Base-by-base conservation (phyloP, 306 rosid species). In the Adenanthera pavonina region DNA sequence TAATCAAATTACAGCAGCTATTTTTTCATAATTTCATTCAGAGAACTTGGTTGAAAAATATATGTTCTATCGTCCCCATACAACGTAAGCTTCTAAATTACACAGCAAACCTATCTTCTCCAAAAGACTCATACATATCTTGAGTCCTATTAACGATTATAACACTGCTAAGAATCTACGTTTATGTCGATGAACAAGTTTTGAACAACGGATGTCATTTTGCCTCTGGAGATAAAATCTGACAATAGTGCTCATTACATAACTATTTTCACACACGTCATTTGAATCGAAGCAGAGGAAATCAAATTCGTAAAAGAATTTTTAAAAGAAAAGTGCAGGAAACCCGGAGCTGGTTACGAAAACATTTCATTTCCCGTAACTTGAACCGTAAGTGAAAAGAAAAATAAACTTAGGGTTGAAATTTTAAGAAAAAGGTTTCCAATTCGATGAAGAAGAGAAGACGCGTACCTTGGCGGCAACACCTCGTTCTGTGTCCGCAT, bases 381-480 rank as follows among this genome's bases (percentile, higher is more conserved):
- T 2, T 40, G 10, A 78, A 38, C 8, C n/a, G 68, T 25, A 52
- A 80, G 74, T 16, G 60, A 48, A 79, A 68, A 20, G 7, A 56
- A 76, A 76, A 60, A 43, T 14, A 12, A 56, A 76, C 66, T 8
- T 56, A 82, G 83, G 83, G 74, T 33, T 54, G 75, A 72, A 64
- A 81, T 61, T 59, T 66, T 7, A 35, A 36, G 15, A 68, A 41
- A 67, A 51, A 68, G 72, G 4, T 43, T 54, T 59, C 65, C 65
- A 25, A 25, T 20, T 59, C 25, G 35, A 54, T 8, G 48, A 35
- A 79, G 66, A 59, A 76, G 35, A 44, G 53, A n/a, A 52, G 56
- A 74, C 72, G 35, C 84, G 33, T 82, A 89, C 92, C 90, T 68
- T 76, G 71, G 84, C 47, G 35, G 88, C 69, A 41, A 84, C 20